phyloP scores from a whole-genome alignment of 169 alveolate species.

The Plasmodium gallinaceum region DNA sequence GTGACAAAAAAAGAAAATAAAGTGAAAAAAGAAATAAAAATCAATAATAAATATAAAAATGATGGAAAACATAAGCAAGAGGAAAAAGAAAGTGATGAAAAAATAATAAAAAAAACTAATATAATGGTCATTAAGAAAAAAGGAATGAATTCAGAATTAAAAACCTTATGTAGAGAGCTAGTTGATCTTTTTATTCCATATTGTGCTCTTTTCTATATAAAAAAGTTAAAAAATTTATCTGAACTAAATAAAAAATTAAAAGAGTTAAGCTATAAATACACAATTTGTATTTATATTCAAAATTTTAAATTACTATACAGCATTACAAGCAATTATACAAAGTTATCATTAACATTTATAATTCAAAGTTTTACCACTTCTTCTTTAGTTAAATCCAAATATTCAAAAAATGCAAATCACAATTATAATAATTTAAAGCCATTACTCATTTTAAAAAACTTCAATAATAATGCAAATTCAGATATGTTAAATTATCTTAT shows the following conservation, averaged over 20 bases:
- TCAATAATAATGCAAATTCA: constrained; percentile 25
- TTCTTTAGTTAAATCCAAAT: constrained; percentile 18
- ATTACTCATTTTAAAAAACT: constrained; percentile 76
- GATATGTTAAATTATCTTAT: constrained; percentile 67
- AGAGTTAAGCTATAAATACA: constrained; percentile 52
- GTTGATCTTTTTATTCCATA: constrained; percentile 45
- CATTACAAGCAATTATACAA: constrained; percentile 58
- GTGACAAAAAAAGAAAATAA: constrained; percentile 6
- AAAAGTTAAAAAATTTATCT: constrained; percentile 20
- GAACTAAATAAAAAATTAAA: constrained; percentile 66
- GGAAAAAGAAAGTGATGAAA: constrained; percentile 30
- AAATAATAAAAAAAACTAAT: constrained; percentile 49
- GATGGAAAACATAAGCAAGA: constrained; percentile 2
- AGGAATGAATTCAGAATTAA: constrained; percentile 52
- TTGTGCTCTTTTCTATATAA: constrained; percentile 30
- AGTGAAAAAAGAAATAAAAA: constrained; percentile 5
- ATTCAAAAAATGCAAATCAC: constrained; percentile 3
- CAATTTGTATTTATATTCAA: constrained; percentile 36
- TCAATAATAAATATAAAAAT: not conserved
- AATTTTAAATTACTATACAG: constrained; percentile 40
- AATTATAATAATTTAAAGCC: constrained; percentile 61
- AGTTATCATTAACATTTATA: constrained; percentile 57
- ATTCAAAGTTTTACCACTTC: constrained; percentile 47
- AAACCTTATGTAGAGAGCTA: constrained; percentile 34
- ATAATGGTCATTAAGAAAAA: constrained; percentile 45